Base-by-base conservation (phyloP, 495 filamentous ascomycete species). In the Clohesyomyces aquaticus region DNA sequence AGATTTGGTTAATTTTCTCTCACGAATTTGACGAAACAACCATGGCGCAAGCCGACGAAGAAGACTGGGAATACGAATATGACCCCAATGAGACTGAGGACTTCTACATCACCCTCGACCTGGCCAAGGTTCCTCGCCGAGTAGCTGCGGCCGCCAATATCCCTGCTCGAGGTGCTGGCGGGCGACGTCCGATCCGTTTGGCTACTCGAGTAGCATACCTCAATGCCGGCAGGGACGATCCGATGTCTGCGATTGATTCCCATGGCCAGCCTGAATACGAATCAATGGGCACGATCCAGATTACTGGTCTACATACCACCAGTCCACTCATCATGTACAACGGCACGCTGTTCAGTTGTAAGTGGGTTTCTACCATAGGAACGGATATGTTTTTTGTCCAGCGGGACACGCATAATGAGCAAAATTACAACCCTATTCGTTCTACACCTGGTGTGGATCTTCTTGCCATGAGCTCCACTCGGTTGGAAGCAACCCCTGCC, bases 321-420 rank as follows among this genome's bases (percentile, higher is more conserved):
- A 79, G 89, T 62, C 92, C 92, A 0, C 74, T 95, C 28, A 77
- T 94, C 48, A 85, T 85, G 3, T 92, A 93, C 78, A 79, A 87
- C 46, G 87, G 87, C 48, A 83, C 85, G 53, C 76, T 91, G 32
- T 92, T 90, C 73, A 85, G 82, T 65, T 93, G 90, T 58, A 72
- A 81, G 27, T 96, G 92, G 92, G 81, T 81, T 28, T 80, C 87
- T 47, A 88, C 90, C 59, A 80, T 93, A 2, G 91, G 91, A 29
- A 94, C 91, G 0, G 90, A 95, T 50, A 71, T 96, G 63, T 79
- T 91, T 58, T 86, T 96, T 57, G 76, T 83, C 0, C 74, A 75
- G 0, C 83, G 80, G 26, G 38, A 18, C 11, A 3, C 46, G 21
- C 60, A 55, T 28, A n/a, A n/a, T n/a, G n/a, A n/a, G n/a, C 29